phyloP scores from a whole-genome alignment of 2,329 filamentous ascomycete genomes.

The Sclerotinia trifoliorum region DNA sequence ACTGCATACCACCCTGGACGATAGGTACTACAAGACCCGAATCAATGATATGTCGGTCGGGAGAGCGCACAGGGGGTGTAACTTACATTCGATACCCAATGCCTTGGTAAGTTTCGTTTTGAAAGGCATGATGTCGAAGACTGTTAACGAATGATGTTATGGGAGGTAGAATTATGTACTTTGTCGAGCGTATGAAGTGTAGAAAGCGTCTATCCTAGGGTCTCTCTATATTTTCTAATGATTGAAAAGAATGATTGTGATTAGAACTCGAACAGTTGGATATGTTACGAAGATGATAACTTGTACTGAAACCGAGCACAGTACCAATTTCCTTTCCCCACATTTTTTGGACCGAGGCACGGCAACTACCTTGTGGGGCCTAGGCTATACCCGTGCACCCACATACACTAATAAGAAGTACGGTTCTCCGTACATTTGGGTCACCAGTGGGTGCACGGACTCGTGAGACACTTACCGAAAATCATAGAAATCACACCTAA shows the following conservation, averaged over 20 bases:
- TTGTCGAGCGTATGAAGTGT: background rate
- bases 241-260: constrained; percentile 9
- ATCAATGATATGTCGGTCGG: constrained; percentile 9
- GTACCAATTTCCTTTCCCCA: constrained; percentile 20
- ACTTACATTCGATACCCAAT: constrained; percentile 44
- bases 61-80: constrained; percentile 13
- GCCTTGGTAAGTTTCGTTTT: constrained; percentile 42
- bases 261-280: background rate
- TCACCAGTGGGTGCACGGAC: too few species aligned
- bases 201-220: constrained; percentile 26
- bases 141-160: constrained; percentile 19
- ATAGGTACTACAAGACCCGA: constrained; percentile 60
- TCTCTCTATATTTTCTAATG: constrained; percentile 11
- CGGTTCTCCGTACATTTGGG: background rate
- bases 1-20: constrained; percentile 85
- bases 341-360: constrained; percentile 22
- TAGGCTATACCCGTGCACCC: background rate
- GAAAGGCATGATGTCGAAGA: constrained; percentile 41
- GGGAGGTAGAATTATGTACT: background rate
- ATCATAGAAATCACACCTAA: too few species aligned
- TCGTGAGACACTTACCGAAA: too few species aligned
- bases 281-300: background rate
- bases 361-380: background rate
- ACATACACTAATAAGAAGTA: too few species aligned
- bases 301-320: too few species aligned